Evolutionary conservation across 1,284 basidiomycete species (phyloP), one percentile per base, ranked within the genome.

Genomic region (Naganishia albida): DNA sequence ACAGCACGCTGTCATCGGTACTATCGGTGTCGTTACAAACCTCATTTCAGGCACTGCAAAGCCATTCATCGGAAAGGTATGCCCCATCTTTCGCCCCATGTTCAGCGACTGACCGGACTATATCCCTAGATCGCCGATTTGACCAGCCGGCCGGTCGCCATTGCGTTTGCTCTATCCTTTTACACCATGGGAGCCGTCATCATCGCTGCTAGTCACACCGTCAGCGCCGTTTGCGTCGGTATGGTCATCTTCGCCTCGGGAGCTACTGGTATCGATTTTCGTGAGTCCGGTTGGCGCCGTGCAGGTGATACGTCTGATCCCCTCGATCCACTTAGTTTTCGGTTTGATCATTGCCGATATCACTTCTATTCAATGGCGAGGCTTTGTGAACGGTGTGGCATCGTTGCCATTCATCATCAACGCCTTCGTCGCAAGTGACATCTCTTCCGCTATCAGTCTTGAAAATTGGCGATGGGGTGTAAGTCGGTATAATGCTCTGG

Each of bases 331-430:
- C 16, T 7, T 34, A 67, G 66, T 67, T 40, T 62, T 56, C 26
- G 57, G 62, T 20, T 70, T 75, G 67, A 63, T 75, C 38, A 65
- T 77, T 62, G 88, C 88, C 18, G 89, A 92, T 73, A 86, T 88
- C 66, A 90, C 89, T 2, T 86, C 86, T 1, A 83, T 90, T 18
- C 83, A 85, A 75, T 91, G 88, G 87, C 83, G 90, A 62, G 88
- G 88, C 6, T 80, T 90, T 15, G 84, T 88, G 30, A 83, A 85
- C 3, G 88, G 87, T n/a, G 79, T 90, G 12, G 83, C 87, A 28
- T 83, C 85, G 83, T 85, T 76, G 80, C 83, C 51, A 3, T 90
- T 87, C 76, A 82, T 91, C 69, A 63, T 73, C 57, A 75, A 72
- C 68, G 72, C 70, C 23, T 76, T 75, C 62, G 67, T 76, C 56